Conservation (phyloP, 1,284 basidiomycete genomes). For the Cryptococcus sp. region DNA sequence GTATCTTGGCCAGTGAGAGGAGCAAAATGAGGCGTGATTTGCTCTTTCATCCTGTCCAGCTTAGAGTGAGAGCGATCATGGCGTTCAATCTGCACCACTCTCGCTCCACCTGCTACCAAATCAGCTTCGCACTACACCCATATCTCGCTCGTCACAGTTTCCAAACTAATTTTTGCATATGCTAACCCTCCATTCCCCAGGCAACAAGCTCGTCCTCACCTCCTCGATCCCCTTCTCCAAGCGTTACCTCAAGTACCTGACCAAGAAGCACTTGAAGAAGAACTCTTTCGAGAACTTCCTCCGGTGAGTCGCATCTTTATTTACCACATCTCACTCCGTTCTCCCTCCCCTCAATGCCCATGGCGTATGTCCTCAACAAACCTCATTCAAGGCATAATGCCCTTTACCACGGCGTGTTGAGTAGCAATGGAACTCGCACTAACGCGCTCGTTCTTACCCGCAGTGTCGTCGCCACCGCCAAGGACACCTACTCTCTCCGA, state of each 20-base stretch:
- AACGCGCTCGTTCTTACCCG: not conserved
- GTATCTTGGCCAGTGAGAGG: too few species aligned
- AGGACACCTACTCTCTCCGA: conserved; percentile 84
- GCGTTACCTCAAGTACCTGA: conserved; percentile 78
- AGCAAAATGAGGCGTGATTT: not conserved
- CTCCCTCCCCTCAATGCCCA: not conserved
- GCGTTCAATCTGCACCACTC: not conserved
- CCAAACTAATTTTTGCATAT: not conserved
- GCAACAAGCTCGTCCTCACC: conserved; percentile 75
- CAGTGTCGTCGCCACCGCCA: conserved; percentile 81
- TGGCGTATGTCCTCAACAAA: not conserved
- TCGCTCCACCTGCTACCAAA: not conserved
- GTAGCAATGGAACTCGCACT: not conserved
- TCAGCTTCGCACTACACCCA: not conserved
- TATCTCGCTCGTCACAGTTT: not conserved
- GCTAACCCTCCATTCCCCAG: conserved; percentile 47
- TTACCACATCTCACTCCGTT: not conserved
- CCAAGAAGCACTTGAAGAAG: conserved; percentile 89
- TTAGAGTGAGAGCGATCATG: not conserved
- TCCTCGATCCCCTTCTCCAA: conserved; percentile 86
- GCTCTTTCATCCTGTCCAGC: not conserved
- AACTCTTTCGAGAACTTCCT: conserved; percentile 54
- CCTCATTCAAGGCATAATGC: not conserved
- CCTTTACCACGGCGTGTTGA: not conserved
- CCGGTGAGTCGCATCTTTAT: conserved; percentile 29